Percentiles rank a stretch among this genome's conserved stretches.
These are phyloP conservation scores for Diaporthe vaccinii DNA, from an alignment of 2,329 filamentous ascomycete genomes.

Conservation along the genomic window DNA sequence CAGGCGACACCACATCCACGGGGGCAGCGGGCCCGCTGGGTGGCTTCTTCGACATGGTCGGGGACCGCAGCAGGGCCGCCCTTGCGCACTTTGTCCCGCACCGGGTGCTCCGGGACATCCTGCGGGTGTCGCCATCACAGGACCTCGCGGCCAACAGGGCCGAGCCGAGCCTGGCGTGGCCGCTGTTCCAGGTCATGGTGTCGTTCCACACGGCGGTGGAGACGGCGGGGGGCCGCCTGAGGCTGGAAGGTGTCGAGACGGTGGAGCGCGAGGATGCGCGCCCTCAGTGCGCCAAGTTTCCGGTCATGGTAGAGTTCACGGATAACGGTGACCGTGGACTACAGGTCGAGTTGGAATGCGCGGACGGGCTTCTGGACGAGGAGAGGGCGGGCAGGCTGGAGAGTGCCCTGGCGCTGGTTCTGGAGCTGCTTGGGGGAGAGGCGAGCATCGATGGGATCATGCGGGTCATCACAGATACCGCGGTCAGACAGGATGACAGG, in stretches of 20 bases:
- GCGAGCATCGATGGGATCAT: not conserved
- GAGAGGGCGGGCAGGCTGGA: not conserved
- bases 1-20: not conserved
- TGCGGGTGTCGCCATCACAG: not conserved
- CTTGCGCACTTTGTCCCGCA: not conserved
- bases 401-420: not conserved
- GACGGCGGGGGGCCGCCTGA: not conserved
- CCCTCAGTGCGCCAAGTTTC: not conserved
- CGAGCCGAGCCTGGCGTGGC: not conserved
- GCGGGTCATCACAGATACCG: not conserved
- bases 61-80: conserved; percentile 5
- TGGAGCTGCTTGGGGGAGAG: not conserved
- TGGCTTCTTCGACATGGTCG: not conserved
- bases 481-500: not conserved
- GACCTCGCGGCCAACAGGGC: not conserved
- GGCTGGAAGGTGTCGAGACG: not conserved
- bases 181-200: not conserved
- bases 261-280: not conserved
- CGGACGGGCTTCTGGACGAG: not conserved
- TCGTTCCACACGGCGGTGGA: not conserved
- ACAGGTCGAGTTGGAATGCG: not conserved
- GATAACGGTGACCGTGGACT: not conserved
- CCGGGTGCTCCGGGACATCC: not conserved
- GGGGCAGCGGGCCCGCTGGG: not conserved
- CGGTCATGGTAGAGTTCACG: conserved; percentile 1